A percentile compares a stretch with the other conserved stretches of the same genome.
Conservation (phyloP, 257 asterid genomes). For the Dorcoceras hygrometricum region DNA sequence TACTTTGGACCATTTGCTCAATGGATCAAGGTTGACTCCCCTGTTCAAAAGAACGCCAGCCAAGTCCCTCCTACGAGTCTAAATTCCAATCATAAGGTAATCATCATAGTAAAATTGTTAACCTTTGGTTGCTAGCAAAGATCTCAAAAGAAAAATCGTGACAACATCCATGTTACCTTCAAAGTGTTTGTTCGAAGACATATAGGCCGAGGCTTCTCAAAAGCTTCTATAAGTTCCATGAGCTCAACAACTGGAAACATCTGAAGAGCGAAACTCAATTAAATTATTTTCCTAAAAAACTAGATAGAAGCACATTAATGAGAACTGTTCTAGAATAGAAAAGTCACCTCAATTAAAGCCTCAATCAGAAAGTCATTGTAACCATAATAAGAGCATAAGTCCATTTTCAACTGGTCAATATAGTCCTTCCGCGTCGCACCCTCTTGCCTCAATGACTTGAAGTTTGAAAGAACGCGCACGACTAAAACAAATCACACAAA, state of each 20-base stretch:
- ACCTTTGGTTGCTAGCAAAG: constrained; percentile 1
- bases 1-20: constrained; percentile 99
- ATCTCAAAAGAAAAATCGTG: neutral
- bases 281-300: neutral
- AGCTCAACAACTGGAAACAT: constrained; percentile 86
- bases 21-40: constrained; percentile 93
- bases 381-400: constrained; percentile 73
- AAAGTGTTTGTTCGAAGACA: constrained; percentile 84
- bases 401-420: constrained; percentile 65
- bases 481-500: constrained; percentile 51
- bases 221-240: constrained; percentile 91
- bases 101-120: constrained; percentile 24
- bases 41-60: constrained; percentile 89
- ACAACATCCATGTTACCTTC: constrained; percentile 45
- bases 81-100: constrained; percentile 18
- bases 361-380: constrained; percentile 86
- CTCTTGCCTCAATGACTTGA: constrained; percentile 68
- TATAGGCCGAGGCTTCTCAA: constrained; percentile 91
- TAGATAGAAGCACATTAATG: neutral
- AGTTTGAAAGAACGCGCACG: constrained; percentile 79
- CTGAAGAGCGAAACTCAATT: constrained; percentile 38
- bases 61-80: constrained; percentile 96
- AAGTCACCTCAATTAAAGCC: constrained; percentile 71
- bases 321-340: constrained; percentile 2
- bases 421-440: constrained; percentile 72